These are phyloP conservation scores for Eleusine indica DNA, from an alignment of 176 grass and related monocot species.

Conservation along the genomic window DNA sequence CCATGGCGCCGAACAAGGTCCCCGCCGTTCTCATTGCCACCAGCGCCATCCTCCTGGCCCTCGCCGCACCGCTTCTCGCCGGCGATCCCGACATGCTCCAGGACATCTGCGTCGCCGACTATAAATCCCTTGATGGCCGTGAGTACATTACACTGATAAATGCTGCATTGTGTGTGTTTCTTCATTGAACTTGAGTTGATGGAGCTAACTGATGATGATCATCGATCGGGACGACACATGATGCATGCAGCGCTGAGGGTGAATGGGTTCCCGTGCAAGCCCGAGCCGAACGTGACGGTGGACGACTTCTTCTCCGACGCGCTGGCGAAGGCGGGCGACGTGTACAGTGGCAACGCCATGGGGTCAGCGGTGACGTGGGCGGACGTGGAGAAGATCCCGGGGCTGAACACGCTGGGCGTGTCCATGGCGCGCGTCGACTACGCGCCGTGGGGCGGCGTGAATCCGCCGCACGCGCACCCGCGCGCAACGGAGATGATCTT, in stretches of 20 bases:
- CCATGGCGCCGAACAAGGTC: constrained; percentile 31
- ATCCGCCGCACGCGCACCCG: constrained; percentile 74
- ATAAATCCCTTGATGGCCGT: constrained; percentile 44
- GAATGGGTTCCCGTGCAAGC: constrained; percentile 78
- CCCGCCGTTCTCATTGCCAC: not conserved
- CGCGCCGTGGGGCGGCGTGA: constrained; percentile 60
- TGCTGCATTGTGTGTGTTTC: not conserved
- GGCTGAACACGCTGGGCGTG: constrained; percentile 67
- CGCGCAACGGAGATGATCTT: constrained; percentile 75
- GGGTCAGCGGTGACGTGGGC: constrained; percentile 60
- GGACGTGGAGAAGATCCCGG: constrained; percentile 51
- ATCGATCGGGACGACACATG: not conserved
- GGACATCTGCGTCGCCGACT: constrained; percentile 76
- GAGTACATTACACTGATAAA: constrained; percentile 10
- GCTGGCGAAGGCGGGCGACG: constrained; percentile 34
- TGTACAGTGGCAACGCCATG: constrained; percentile 47
- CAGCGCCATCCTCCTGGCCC: constrained; percentile 27
- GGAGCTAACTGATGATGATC: not conserved
- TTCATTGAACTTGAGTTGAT: not conserved
- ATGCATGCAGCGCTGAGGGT: constrained; percentile 42
- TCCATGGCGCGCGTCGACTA: constrained; percentile 73
- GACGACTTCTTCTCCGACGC: constrained; percentile 69
- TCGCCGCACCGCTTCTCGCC: constrained; percentile 32
- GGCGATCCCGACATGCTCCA: constrained; percentile 75
- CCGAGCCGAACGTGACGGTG: constrained; percentile 36